Evolutionary conservation across 108 stramenopile genomes (phyloP).

Genomic region (Skeletonema marinoi): DNA sequence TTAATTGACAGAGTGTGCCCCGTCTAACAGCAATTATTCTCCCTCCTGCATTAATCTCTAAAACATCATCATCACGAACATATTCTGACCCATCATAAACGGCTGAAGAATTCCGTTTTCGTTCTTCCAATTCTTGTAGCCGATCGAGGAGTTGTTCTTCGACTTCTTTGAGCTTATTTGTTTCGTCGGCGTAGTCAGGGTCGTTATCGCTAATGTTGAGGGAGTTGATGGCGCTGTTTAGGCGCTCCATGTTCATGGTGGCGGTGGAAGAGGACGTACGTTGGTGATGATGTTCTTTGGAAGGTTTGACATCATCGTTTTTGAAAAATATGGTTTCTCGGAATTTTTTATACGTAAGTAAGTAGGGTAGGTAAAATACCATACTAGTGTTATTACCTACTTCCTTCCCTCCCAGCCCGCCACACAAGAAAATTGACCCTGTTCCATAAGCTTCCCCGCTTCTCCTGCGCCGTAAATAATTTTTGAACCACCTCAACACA

Average conservation of each 20-base stretch:
- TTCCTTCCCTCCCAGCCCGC: too few species aligned
- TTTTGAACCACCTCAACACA: too few species aligned
- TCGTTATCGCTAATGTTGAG: not conserved
- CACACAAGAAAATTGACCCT: too few species aligned
- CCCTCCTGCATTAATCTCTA: conserved; percentile 20
- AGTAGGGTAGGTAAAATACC: too few species aligned
- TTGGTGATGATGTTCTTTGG: not conserved
- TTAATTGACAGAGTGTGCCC: conserved; percentile 8
- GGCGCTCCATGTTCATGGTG: not conserved
- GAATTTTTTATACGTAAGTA: too few species aligned
- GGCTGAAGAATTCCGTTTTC: conserved; percentile 4
- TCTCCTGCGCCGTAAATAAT: too few species aligned
- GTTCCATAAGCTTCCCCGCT: too few species aligned
- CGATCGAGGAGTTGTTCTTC: conserved; percentile 11
- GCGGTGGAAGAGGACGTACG: not conserved
- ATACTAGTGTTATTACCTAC: too few species aligned
- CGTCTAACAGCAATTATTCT: conserved; percentile 11
- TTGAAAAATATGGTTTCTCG: too few species aligned
- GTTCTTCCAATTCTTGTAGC: conserved; percentile 5
- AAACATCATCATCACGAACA: conserved; percentile 14
- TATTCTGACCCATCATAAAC: not conserved
- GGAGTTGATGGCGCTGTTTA: not conserved
- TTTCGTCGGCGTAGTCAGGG: not conserved
- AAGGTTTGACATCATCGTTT: too few species aligned
- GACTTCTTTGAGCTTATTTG: not conserved